Conservation (phyloP, 345 rosid genomes). For the Pistacia vera region DNA sequence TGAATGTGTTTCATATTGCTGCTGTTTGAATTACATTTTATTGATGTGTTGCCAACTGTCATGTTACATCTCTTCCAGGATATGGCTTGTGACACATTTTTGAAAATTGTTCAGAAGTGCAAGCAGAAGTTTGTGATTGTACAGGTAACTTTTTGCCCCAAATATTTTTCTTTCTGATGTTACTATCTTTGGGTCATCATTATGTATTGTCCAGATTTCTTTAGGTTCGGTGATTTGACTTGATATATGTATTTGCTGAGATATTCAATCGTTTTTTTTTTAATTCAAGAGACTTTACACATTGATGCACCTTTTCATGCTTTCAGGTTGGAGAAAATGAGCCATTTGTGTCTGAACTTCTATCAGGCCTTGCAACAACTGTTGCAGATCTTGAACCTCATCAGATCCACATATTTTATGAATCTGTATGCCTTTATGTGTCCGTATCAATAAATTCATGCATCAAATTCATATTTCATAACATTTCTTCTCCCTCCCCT, state of each 20-base stretch:
- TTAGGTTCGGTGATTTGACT: not conserved
- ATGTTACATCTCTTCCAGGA: slow-evolving; percentile 54
- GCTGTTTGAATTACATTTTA: not conserved
- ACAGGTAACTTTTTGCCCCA: slow-evolving; percentile 55
- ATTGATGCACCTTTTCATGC: slow-evolving; percentile 6
- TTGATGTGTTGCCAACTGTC: not conserved
- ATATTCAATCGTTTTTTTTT: not conserved
- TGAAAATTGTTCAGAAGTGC: slow-evolving; percentile 99
- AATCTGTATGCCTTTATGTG: slow-evolving; percentile 65
- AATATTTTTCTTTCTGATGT: not conserved
- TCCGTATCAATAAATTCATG: slow-evolving; percentile 1
- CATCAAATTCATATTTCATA: not conserved
- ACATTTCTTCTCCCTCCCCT: not conserved
- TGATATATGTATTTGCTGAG: not conserved
- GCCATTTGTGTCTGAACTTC: slow-evolving; percentile 98
- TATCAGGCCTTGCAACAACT: slow-evolving; percentile 89
- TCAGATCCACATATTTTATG: slow-evolving; percentile 97
- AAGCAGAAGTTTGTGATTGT: slow-evolving; percentile 91
- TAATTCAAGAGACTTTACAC: not conserved
- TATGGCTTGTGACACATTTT: slow-evolving; percentile 99
- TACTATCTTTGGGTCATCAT: not conserved
- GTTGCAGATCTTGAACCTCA: slow-evolving; percentile 98
- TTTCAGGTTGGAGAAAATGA: slow-evolving; percentile 95
- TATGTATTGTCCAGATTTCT: slow-evolving; percentile 1
- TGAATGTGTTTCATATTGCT: not conserved